Conservation (phyloP, 1,139 yeast species). For the Protomyces pachydermus region DNA sequence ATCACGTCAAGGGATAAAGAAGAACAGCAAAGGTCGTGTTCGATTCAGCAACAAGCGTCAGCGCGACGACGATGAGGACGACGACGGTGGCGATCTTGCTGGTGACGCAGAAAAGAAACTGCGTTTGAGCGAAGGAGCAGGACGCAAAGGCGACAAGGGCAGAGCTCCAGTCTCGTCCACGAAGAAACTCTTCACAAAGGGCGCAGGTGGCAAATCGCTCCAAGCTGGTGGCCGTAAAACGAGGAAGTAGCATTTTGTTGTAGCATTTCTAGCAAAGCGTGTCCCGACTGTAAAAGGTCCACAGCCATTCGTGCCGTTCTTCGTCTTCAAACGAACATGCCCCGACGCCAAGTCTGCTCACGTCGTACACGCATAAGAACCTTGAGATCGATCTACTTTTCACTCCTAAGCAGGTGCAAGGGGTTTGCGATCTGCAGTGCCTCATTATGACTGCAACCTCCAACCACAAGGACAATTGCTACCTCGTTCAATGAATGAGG, state of each 20-base stretch:
- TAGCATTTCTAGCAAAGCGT: neutral
- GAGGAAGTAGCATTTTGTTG: conserved; percentile 2
- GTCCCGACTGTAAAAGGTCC: neutral
- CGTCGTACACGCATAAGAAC: too few species aligned
- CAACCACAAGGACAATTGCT: too few species aligned
- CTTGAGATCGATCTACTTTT: too few species aligned
- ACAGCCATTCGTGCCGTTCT: too few species aligned
- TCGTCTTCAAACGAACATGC: too few species aligned
- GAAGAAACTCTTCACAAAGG: conserved; percentile 15
- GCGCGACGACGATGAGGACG: conserved; percentile 65
- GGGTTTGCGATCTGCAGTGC: too few species aligned
- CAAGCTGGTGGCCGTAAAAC: conserved; percentile 25
- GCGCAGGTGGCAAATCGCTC: conserved; percentile 15
- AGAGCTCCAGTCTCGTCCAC: conserved; percentile 1
- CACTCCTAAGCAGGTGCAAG: too few species aligned
- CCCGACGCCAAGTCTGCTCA: too few species aligned
- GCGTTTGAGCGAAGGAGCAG: conserved; percentile 6
- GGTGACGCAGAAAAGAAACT: conserved; percentile 33
- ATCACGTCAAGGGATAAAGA: conserved; percentile 25
- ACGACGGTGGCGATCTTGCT: conserved; percentile 62
- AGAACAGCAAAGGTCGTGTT: conserved; percentile 20
- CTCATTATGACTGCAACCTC: too few species aligned
- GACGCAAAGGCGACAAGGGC: neutral
- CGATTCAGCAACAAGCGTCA: conserved; percentile 42
- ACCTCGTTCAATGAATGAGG: too few species aligned